phyloP scores from a whole-genome alignment of 1,139 yeast genomes.

The Meyerozyma guilliermondii region DNA sequence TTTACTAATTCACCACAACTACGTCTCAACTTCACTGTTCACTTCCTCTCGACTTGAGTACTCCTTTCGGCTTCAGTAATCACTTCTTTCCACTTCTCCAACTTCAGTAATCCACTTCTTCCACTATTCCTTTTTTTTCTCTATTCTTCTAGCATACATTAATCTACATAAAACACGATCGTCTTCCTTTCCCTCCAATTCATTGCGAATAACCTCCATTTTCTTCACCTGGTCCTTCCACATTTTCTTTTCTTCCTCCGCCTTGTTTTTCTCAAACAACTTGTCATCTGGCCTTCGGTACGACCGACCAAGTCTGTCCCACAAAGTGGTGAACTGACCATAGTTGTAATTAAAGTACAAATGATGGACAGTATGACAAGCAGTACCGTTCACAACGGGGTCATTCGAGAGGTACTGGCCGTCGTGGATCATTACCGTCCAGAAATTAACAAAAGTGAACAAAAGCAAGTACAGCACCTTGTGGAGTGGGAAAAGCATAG shows the following conservation, averaged over 20 bases:
- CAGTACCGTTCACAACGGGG: conserved; percentile 94
- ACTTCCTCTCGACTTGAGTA: no score
- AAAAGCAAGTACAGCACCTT: conserved; percentile 74
- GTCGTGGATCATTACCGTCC: conserved; percentile 99
- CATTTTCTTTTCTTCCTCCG: conserved; percentile 41
- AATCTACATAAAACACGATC: conserved; percentile 40
- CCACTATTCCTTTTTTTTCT: neutral
- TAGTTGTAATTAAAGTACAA: conserved; percentile 94
- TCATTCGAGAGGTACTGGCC: conserved; percentile 93
- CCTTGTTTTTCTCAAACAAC: conserved; percentile 61
- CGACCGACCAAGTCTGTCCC: conserved; percentile 95
- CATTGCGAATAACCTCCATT: conserved; percentile 76
- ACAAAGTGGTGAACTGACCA: conserved; percentile 95
- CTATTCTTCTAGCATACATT: conserved; percentile 1
- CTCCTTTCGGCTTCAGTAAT: no score
- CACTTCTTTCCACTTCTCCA: no score
- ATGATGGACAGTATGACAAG: conserved; percentile 96
- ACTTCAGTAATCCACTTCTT: no score
- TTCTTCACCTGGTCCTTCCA: conserved; percentile 71
- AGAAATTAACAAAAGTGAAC: conserved; percentile 87
- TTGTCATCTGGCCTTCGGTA: conserved; percentile 90
- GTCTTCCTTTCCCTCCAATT: conserved; percentile 70
- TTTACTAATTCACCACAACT: no score
- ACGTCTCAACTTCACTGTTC: no score
- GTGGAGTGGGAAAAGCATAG: conserved; percentile 87